Base-by-base conservation (phyloP, 257 asterid genomes). In the Rubia yunnanensis region DNA sequence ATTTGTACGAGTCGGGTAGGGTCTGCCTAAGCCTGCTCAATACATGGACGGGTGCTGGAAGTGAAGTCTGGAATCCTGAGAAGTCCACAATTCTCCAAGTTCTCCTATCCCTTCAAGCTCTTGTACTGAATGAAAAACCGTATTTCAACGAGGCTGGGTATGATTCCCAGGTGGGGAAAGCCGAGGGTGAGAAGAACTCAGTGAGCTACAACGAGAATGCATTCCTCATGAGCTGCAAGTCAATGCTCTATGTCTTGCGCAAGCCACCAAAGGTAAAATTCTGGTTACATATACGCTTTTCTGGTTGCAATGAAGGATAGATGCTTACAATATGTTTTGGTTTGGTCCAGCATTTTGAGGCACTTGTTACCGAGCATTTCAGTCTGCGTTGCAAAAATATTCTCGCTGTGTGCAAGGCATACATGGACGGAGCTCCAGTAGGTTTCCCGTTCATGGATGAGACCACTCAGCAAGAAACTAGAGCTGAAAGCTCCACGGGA, bases 81-180 rank as follows among this genome's bases (percentile, higher is more conserved):
- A 76, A 83, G 13, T 92, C 99, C 38, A 83, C 95, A 1, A 73
- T 89, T 73, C 91, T 89, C 60, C 99, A 87, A 83, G 81, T 92
- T 76, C 94, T 92, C 65, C 84, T 92, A 60, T 92, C 99, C 22
- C 92, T 92, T 31, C 99, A 92, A 72, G 95, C 94, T 61, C 97
- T 92, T 24, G 99, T 92, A 60, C 97, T 92, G 64, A 92, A 92
- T 28, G 96, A 83, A 60, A 87, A 79, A 76, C 99, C 99, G 30
- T 92, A 89, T 54, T 92, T 86, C 56, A 92, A 92, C 14, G 99
- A 92, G 84, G 96, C 97, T 31, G 99, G 99, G 20, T 92, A 89
- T 50, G 97, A 88, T 66, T 15, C 83, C 0, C 97, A 89, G 77
- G 69, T 89, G 3, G 99, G 97, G n/a, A 86, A 83, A 78, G 85